These are phyloP conservation scores for Crithidia expoeki DNA, from an alignment of 208 protist species.

Conservation along the genomic window DNA sequence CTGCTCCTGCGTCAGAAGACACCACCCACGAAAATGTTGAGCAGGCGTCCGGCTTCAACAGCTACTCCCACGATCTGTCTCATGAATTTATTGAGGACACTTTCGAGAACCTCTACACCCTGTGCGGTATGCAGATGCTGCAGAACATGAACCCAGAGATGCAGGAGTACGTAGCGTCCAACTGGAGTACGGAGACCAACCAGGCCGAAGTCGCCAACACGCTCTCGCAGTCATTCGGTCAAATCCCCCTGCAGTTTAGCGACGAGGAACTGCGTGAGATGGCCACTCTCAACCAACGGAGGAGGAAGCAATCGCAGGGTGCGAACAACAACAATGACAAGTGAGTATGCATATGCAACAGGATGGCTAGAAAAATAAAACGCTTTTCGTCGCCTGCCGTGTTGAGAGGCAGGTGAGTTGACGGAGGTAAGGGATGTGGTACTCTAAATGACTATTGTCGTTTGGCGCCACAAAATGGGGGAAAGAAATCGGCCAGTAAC, in stretches of 20 bases:
- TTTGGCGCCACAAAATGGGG: not conserved
- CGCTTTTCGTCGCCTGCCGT: not conserved
- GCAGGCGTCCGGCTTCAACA: not conserved
- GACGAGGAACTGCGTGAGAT: slow-evolving; percentile 51
- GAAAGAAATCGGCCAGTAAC: too few species aligned
- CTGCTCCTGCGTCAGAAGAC: not conserved
- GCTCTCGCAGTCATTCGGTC: slow-evolving; percentile 45
- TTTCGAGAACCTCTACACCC: slow-evolving; percentile 65
- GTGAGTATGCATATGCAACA: too few species aligned
- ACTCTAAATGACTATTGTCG: too few species aligned
- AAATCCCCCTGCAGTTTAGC: slow-evolving; percentile 46
- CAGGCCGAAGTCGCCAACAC: slow-evolving; percentile 34
- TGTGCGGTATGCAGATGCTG: slow-evolving; percentile 78
- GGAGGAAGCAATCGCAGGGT: slow-evolving; percentile 2
- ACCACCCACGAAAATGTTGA: not conserved
- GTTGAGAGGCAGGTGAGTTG: not conserved
- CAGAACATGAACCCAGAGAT: slow-evolving; percentile 45
- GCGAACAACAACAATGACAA: not conserved
- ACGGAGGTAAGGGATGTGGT: too few species aligned
- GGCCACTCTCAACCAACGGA: slow-evolving; percentile 26
- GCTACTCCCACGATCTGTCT: slow-evolving; percentile 66
- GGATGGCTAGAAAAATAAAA: not conserved
- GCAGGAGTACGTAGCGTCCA: slow-evolving; percentile 37
- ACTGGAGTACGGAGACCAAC: slow-evolving; percentile 35
- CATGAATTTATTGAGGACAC: slow-evolving; percentile 88